Conservation (phyloP, 2,329 filamentous ascomycete species). For the Scedosporium boydii region DNA sequence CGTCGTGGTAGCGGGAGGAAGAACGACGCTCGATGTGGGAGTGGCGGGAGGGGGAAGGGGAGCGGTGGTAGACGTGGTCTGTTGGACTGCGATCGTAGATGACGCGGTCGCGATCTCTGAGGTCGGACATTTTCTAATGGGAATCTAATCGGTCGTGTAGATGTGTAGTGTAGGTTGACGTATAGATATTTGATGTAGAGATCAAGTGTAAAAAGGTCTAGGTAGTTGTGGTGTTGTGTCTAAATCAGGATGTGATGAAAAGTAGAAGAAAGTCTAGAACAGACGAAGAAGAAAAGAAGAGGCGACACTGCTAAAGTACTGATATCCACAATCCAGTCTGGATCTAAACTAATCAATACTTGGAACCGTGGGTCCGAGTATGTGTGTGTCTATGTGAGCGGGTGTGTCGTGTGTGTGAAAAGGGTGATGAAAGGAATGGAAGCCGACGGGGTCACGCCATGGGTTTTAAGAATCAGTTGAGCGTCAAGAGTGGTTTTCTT, state of each 20-base stretch:
- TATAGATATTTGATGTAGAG: not conserved
- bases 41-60: conserved; percentile 1
- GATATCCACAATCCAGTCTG: not conserved
- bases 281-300: not conserved
- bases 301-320: not conserved
- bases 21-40: conserved; percentile 19
- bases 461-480: too few relatives aligned
- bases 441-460: too few relatives aligned
- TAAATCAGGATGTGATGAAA: not conserved
- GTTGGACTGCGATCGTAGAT: conserved; percentile 18
- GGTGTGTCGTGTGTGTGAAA: not conserved
- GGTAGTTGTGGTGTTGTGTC: not conserved
- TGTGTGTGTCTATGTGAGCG: too few relatives aligned
- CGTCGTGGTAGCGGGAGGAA: conserved; percentile 33
- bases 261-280: not conserved
- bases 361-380: too few relatives aligned
- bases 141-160: not conserved
- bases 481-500: too few relatives aligned
- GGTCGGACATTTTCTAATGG: not conserved
- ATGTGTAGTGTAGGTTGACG: not conserved
- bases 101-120: conserved; percentile 11
- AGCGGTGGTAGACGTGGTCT: conserved; percentile 28
- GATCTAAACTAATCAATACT: too few relatives aligned
- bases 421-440: not conserved
- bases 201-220: not conserved